Evolutionary conservation across 2,329 filamentous ascomycete species (phyloP).

Genomic region (Boeremia lycopersici): DNA sequence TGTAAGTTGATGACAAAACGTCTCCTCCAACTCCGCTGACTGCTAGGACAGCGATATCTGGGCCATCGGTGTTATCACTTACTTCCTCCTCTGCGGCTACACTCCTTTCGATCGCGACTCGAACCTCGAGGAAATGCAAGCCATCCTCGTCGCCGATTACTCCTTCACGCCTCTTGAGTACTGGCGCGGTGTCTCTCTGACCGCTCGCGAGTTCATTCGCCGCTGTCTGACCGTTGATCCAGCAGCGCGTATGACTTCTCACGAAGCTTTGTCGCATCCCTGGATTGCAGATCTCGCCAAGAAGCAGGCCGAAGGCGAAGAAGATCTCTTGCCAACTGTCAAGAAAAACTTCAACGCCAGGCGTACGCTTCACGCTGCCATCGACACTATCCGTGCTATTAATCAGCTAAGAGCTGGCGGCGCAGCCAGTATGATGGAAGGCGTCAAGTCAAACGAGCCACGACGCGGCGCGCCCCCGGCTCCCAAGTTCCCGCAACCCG

Average conservation of each 20-base stretch:
- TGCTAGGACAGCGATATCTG: conserved; percentile 73
- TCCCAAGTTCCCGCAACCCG: conserved; percentile 42
- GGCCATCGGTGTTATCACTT: conserved; percentile 98
- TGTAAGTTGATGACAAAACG: conserved; percentile 57
- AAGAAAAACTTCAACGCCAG: conserved; percentile 75
- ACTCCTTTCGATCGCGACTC: conserved; percentile 97
- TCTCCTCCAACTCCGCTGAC: conserved; percentile 15
- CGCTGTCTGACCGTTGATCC: conserved; percentile 91
- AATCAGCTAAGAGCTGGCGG: conserved; percentile 69
- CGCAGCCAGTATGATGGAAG: conserved; percentile 65
- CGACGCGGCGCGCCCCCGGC: conserved; percentile 40
- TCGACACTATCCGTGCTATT: conserved; percentile 71
- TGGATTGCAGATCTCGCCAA: conserved; percentile 66
- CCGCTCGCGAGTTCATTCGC: conserved; percentile 88
- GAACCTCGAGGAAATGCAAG: conserved; percentile 99
- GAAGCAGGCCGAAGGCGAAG: conserved; percentile 47
- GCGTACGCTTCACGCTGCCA: conserved; percentile 68
- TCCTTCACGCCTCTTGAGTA: conserved; percentile 93
- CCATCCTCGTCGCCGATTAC: conserved; percentile 95
- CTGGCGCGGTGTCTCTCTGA: conserved; percentile 89
- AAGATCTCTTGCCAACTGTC: conserved; percentile 66
- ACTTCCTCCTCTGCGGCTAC: conserved; percentile 97
- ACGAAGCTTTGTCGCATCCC: conserved; percentile 71
- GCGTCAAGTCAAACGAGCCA: conserved; percentile 63
- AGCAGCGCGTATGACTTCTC: conserved; percentile 84